Evolutionary conservation across 2,329 filamentous ascomycete genomes (phyloP), one percentile per base, ranked within the genome.

Genomic region (Cercospora sp.): DNA sequence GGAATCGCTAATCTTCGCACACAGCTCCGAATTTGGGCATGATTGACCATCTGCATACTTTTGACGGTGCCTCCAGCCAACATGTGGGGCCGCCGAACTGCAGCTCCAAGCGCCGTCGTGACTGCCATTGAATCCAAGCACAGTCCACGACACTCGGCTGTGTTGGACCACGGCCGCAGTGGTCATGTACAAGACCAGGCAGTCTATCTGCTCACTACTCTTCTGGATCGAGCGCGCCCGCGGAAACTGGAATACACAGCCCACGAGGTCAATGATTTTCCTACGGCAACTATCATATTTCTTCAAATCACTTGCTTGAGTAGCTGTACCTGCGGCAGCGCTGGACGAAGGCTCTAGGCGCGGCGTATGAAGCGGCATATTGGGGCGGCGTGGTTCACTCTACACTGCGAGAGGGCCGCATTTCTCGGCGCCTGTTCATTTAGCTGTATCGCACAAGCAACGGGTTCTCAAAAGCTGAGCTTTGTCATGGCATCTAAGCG

Each of bases 21-120:
- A 55, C 74, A 85, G 83, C 79, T 85, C 68, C 83, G 83, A 68
- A 83, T 85, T 75, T 85, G 83, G 83, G 83, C 83, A 80, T 85
- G 74, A 77, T 72, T 66, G 63, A 69, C 63, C 28, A 64, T 26
- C 12, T 48, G 59, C 31, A 58, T 57, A 20, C 31, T 58, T 42
- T 45, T 26, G 48, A 57, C 62, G 51, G 30, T 30, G 9, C 51
- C 28, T 26, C 36, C 30, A 30, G 18, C 26, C 31, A 36, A 55
- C 45, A 51, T 51, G 45, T 51, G 45, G 45, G 45, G 45, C 45
- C 18, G 45, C 45, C 18, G 45, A 51, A 51, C 45, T 51, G 45
- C 45, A 51, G 18, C 45, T 51, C 45, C 45, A 23, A 23, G 45
- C 45, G 45, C 45, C 45, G 45, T 18, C 42, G 42, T 48, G 42